Evolutionary conservation across 257 asterid species (phyloP), one percentile per base, ranked within the genome.

Genomic region (Nicotiana tabacum): DNA sequence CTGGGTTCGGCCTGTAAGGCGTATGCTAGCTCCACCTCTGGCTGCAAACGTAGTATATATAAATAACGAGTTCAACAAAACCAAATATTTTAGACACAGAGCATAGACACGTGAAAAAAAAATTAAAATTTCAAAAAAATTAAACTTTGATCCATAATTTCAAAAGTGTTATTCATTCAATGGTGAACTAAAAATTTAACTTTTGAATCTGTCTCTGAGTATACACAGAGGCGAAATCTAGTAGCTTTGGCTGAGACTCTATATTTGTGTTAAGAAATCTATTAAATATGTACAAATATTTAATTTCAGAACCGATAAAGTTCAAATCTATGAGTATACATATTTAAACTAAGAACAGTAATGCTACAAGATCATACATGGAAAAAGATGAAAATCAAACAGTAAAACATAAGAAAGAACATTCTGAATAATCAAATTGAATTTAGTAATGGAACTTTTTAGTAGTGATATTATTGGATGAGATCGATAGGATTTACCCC

Each of bases 401-500:
- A 79, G 16, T 21, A 37, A 70, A 80, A 24, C 27, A 58, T 66
- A 9, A 74, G 37, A 78, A 6, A 29, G 9, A 64, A 11, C 3
- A 15, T 24, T 9, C 6, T 61, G 33, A 64, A 24, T 1, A 27
- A 37, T 21, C 17, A 53, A 27, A 13, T 43, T 13, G 29, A 5
- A 43, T 43, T 43, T 48, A 17, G n/a, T 30, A 32, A 79, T n/a
- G 57, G 53, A 15, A 55, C 16, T 16, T 16, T 15, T 16, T 55
- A 58, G 29, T 58, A 17, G 24, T 6, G 3, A 58, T 2, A 16
- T 1, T 2, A 15, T 5, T 6, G 48, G 74, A 32, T 0, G 48
- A 72, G 43, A 56, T 8, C 0, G 5, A 43, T 43, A 43, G 51
- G 51, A 4, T 55, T 78, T 83, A 88, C 91, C 92, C 93, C 92